phyloP scores from a whole-genome alignment of 1,284 basidiomycete genomes.

The Ceratobasidium sp. region DNA sequence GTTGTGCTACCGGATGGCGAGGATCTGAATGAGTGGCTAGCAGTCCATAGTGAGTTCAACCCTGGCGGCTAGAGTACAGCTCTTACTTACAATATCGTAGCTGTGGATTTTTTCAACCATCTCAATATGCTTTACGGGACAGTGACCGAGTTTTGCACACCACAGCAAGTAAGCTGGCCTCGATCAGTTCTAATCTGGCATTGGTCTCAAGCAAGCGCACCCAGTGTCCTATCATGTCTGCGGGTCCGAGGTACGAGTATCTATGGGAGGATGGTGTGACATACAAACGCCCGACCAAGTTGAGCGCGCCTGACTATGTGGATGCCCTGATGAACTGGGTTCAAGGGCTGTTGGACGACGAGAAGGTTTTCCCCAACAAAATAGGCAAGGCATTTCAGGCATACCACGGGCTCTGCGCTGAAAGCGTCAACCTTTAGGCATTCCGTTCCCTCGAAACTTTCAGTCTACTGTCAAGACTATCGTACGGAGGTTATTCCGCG shows the following conservation, averaged over 20 bases:
- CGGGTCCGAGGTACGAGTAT: constrained; percentile 93
- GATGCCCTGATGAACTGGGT: constrained; percentile 99
- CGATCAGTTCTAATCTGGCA: background rate
- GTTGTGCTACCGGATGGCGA: constrained; percentile 95
- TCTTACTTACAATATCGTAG: constrained; percentile 58
- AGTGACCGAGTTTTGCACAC: constrained; percentile 95
- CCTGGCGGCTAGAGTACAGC: constrained; percentile 13
- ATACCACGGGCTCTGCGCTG: background rate
- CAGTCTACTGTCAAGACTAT: constrained; percentile 92
- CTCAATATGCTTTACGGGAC: constrained; percentile 97
- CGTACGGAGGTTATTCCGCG: constrained; percentile 90
- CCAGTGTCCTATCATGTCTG: constrained; percentile 98
- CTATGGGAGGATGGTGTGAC: constrained; percentile 96
- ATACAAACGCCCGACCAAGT: constrained; percentile 93
- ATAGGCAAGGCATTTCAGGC: constrained; percentile 69
- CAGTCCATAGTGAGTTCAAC: constrained; percentile 83
- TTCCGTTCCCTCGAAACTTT: constrained; percentile 93
- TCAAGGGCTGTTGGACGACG: constrained; percentile 92
- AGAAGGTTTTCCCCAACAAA: constrained; percentile 92
- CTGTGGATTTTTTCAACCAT: constrained; percentile 96
- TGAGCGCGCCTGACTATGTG: constrained; percentile 95
- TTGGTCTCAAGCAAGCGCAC: background rate
- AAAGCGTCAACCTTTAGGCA: constrained; percentile 63
- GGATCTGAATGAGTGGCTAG: constrained; percentile 95
- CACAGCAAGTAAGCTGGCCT: constrained; percentile 72